A percentile compares a stretch with the other conserved stretches of the same genome.
Conservation (phyloP, 2,329 filamentous ascomycete species). For the Apiospora kogelbergensis region DNA sequence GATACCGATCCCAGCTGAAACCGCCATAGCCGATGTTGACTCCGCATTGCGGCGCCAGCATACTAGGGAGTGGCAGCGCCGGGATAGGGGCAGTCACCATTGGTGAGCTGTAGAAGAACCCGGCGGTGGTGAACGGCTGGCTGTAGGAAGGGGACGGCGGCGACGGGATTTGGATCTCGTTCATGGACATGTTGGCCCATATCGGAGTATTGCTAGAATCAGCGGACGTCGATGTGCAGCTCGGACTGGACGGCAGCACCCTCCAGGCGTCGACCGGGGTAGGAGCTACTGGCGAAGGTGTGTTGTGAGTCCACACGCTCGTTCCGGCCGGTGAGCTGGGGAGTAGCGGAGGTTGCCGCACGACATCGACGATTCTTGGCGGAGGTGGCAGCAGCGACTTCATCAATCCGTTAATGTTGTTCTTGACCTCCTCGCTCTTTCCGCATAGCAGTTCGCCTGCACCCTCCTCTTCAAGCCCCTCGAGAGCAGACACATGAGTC, state of each 20-base stretch:
- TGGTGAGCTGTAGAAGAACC: slow-evolving; percentile 78
- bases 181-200: slow-evolving; percentile 78
- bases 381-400: slow-evolving; percentile 83
- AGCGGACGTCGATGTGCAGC: slow-evolving; percentile 67
- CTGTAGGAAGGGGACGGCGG: slow-evolving; percentile 68
- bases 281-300: slow-evolving; percentile 63
- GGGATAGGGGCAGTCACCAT: slow-evolving; percentile 73
- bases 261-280: slow-evolving; percentile 84
- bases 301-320: slow-evolving; percentile 78
- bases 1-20: slow-evolving; percentile 85
- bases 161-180: slow-evolving; percentile 73
- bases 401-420: slow-evolving; percentile 79
- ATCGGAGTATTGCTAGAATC: slow-evolving; percentile 67
- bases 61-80: slow-evolving; percentile 79
- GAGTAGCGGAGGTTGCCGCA: slow-evolving; percentile 81
- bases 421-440: slow-evolving; percentile 92
- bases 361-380: slow-evolving; percentile 84
- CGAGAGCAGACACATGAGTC: slow-evolving; percentile 82
- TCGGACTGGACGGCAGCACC: slow-evolving; percentile 85
- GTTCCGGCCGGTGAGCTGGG: slow-evolving; percentile 75
- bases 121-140: slow-evolving; percentile 72
- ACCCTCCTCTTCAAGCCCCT: slow-evolving; percentile 95
- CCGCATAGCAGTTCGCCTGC: slow-evolving; percentile 90
- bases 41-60: slow-evolving; percentile 82
- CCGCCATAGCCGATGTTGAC: slow-evolving; percentile 72